These are phyloP conservation scores for Papiliotrema flavescens DNA, from an alignment of 1,284 basidiomycete genomes.

Conservation along the genomic window DNA sequence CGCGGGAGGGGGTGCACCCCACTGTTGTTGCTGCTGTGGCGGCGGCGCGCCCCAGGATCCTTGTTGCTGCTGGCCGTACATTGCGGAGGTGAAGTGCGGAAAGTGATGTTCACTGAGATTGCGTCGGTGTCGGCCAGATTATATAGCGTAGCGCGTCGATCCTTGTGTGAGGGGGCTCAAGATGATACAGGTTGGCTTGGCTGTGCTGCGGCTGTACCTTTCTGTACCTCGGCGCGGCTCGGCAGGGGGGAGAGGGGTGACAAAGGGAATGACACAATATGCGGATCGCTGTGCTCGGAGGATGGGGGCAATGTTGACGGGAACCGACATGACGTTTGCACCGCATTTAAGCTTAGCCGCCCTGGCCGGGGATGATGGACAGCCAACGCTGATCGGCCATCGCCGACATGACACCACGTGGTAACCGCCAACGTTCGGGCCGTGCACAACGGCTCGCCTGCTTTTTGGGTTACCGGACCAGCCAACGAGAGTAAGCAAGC, in stretches of 20 bases:
- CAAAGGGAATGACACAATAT: too few relatives aligned
- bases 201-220: background rate
- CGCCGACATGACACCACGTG: too few relatives aligned
- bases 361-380: too few relatives aligned
- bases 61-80: slow-evolving; percentile 10
- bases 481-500: background rate
- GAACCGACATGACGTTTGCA: too few relatives aligned
- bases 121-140: background rate
- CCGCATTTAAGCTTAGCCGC: too few relatives aligned
- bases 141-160: background rate
- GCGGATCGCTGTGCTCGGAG: too few relatives aligned
- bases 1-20: slow-evolving; percentile 19
- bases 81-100: background rate
- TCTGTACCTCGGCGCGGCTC: too few relatives aligned
- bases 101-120: background rate
- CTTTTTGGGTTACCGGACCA: background rate
- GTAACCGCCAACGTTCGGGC: too few relatives aligned
- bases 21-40: slow-evolving; percentile 16
- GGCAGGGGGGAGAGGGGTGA: too few relatives aligned
- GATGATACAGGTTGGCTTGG: background rate
- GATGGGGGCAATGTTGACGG: too few relatives aligned
- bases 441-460: too few relatives aligned
- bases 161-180: background rate
- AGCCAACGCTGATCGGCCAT: too few relatives aligned
- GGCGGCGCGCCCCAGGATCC: slow-evolving; percentile 20